phyloP scores from a whole-genome alignment of 306 rosid genomes.

The Coriaria nepalensis region DNA sequence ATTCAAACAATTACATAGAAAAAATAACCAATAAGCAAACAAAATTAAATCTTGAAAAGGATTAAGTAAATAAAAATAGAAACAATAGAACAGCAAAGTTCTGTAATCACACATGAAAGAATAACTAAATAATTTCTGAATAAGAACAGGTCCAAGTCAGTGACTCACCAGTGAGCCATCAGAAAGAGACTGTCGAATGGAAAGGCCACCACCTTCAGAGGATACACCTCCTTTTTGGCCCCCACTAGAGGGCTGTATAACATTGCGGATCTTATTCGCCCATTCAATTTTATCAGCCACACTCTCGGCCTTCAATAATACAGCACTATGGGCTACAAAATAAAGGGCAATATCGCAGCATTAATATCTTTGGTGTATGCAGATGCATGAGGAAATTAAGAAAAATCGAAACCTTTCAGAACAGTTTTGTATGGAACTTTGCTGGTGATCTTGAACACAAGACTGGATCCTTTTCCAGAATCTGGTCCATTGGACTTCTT shows the following conservation, averaged over 20 bases:
- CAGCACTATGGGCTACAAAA: conserved; percentile 72
- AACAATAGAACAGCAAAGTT: no score
- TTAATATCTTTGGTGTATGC: no score
- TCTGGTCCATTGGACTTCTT: conserved; percentile 76
- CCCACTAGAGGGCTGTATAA: conserved; percentile 73
- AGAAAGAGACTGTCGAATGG: conserved; percentile 73
- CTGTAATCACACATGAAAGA: not conserved
- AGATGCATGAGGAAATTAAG: not conserved
- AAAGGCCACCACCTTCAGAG: conserved; percentile 57
- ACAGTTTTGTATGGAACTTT: conserved; percentile 92
- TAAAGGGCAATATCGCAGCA: conserved; percentile 1
- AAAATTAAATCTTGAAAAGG: no score
- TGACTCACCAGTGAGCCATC: conserved; percentile 87
- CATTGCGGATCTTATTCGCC: conserved; percentile 65
- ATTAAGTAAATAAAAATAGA: no score
- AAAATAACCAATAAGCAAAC: no score
- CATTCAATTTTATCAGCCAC: conserved; percentile 68
- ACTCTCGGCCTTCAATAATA: conserved; percentile 85
- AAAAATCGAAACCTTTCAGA: conserved; percentile 45
- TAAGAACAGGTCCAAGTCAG: not conserved
- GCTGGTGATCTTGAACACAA: conserved; percentile 72
- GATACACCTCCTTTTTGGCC: conserved; percentile 39
- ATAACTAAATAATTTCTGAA: not conserved
- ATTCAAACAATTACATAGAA: no score
- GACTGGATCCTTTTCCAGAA: conserved; percentile 51